phyloP scores from a whole-genome alignment of 441 rosid genomes.

The Pelargonium australe region DNA sequence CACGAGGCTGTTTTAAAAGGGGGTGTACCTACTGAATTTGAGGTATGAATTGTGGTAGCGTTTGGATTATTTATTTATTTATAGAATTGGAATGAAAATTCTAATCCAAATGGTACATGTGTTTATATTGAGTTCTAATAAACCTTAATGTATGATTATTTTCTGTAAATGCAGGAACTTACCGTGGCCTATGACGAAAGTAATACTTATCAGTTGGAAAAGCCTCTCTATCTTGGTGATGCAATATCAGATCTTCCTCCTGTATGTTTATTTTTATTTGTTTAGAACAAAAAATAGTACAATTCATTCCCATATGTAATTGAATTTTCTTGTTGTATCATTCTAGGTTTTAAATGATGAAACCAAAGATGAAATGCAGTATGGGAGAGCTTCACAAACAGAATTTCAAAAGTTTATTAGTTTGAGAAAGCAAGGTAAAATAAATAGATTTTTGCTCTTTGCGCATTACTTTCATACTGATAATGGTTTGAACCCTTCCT shows the following conservation, averaged over 20 bases:
- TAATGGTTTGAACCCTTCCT: too few species aligned
- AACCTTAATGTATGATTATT: not conserved
- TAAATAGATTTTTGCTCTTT: too few species aligned
- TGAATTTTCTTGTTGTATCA: not conserved
- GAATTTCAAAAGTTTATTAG: constrained; percentile 55
- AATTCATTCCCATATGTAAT: not conserved
- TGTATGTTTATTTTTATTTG: constrained; percentile 28
- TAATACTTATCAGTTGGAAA: constrained; percentile 29
- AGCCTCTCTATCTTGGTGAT: constrained; percentile 44
- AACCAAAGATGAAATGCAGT: constrained; percentile 43
- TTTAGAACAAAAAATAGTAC: not conserved
- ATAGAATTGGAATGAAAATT: not conserved
- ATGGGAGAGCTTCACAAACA: constrained; percentile 37
- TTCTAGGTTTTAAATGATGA: constrained; percentile 52
- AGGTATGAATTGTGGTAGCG: constrained; percentile 29
- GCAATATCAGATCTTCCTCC: constrained; percentile 56
- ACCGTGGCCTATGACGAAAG: constrained; percentile 42
- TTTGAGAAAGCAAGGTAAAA: constrained; percentile 38
- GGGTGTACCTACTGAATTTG: constrained; percentile 46
- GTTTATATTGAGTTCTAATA: not conserved
- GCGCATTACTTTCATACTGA: too few species aligned
- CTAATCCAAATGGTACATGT: too few species aligned
- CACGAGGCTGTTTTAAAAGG: constrained; percentile 63
- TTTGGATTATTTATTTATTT: not conserved
- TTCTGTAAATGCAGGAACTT: constrained; percentile 30